Evolutionary conservation across 495 filamentous ascomycete genomes (phyloP), one percentile per base, ranked within the genome.

Genomic region (Articulospora tetracladia): DNA sequence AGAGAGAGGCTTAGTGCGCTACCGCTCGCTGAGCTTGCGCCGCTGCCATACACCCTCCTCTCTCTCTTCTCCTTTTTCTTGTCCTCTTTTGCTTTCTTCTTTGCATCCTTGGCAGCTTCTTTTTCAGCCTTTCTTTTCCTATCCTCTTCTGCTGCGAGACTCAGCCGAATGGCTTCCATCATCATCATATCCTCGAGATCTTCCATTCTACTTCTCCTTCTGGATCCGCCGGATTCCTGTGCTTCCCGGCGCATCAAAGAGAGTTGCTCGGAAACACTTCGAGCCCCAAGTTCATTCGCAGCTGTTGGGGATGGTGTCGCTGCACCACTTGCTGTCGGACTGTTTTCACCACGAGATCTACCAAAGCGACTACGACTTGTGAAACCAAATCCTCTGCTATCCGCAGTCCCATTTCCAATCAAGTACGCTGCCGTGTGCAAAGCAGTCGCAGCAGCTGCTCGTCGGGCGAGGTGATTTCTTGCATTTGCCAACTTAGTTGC

Each of bases 151-250:
- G 88, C 88, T 8, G 88, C 92, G 25, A 98, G 76, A 52, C 91
- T 95, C 49, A 96, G 73, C 28, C 94, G 79, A 55, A 98, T 93
- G 1, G 94, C 94, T 69, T 98, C 94, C 80, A 93, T 89, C 82
- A 97, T 90, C 94, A 98, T 98, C 78, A 98, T 90, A 50, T 96
- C 93, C 69, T 98, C 94, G 12, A 98, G 75, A 66, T 97, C 93
- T 47, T 95, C 91, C 55, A 94, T 79, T 48, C 91, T 78, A 54
- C 69, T 84, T 52, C 86, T 76, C 53, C 90, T 78, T 15, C 86
- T 83, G 66, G 69, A 46, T 32, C 66, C 61, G 32, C 59, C 55
- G 13, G 26, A 17, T 39, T 66, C 66, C 20, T 59, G 50, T 44
- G n/a, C 48, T 20, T 67, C 64, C 58, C 63, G 27, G 32, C 59